phyloP scores from a whole-genome alignment of 441 rosid species.

The Flueggea neowawraea region DNA sequence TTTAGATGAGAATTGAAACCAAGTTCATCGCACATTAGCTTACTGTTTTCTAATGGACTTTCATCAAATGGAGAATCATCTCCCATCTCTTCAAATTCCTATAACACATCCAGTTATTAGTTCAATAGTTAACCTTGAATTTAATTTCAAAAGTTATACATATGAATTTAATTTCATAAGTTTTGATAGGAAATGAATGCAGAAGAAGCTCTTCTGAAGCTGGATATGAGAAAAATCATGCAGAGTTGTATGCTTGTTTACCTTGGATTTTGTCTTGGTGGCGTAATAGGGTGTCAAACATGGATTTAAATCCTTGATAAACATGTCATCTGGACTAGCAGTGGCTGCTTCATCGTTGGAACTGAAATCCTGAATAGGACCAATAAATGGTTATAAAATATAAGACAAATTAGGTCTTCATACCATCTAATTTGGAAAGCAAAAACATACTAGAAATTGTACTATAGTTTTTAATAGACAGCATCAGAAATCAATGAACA shows the following conservation, averaged over 20 bases:
- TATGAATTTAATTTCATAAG: neutral
- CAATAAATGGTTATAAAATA: no score
- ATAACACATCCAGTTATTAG: conserved; percentile 4
- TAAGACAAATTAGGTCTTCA: no score
- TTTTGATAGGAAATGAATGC: neutral
- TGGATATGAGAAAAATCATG: neutral
- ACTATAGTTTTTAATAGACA: no score
- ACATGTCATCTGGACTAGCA: conserved; percentile 70
- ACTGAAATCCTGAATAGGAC: conserved; percentile 57
- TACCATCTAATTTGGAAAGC: no score
- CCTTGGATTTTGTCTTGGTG: conserved; percentile 70
- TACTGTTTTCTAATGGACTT: conserved; percentile 26
- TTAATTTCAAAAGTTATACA: no score
- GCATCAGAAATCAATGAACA: no score
- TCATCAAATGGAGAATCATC: conserved; percentile 38
- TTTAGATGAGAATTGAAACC: conserved; percentile 28
- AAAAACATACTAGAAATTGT: no score
- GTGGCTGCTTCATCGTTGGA: conserved; percentile 49
- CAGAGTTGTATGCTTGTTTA: conserved; percentile 7
- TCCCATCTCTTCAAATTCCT: conserved; percentile 47
- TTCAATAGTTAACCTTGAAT: neutral
- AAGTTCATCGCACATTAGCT: conserved; percentile 20
- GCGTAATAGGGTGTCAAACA: conserved; percentile 64
- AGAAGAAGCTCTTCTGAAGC: neutral
- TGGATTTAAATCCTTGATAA: conserved; percentile 80